phyloP scores from a whole-genome alignment of 2,329 filamentous ascomycete genomes.

The Ilyonectria mors-panacis region DNA sequence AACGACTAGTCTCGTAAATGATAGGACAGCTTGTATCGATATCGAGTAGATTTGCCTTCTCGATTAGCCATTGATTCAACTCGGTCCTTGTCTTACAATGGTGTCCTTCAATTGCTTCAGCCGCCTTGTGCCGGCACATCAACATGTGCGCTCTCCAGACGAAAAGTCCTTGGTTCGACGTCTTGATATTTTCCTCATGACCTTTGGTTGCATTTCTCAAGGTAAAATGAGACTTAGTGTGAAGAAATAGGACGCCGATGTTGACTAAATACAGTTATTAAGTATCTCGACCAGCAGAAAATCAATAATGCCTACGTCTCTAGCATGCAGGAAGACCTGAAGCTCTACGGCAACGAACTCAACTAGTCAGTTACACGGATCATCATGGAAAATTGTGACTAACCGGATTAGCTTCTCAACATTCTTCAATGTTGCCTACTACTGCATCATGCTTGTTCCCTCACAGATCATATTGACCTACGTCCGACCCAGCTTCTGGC shows the following conservation, averaged over 20 bases:
- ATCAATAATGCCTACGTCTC: slow-evolving; percentile 57
- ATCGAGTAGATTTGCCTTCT: background rate
- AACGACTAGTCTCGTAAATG: background rate
- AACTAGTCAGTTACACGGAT: slow-evolving; percentile 20
- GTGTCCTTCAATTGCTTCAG: slow-evolving; percentile 7
- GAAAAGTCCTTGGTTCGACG: slow-evolving; percentile 26
- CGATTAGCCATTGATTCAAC: background rate
- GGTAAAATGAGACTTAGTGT: background rate
- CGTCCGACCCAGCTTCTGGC: slow-evolving; percentile 56
- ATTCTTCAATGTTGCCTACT: slow-evolving; percentile 73
- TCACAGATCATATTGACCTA: slow-evolving; percentile 57
- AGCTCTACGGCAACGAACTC: slow-evolving; percentile 48
- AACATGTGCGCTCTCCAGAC: slow-evolving; percentile 15
- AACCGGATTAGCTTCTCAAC: slow-evolving; percentile 52
- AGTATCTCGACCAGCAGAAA: slow-evolving; percentile 54
- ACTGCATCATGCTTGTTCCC: slow-evolving; percentile 63
- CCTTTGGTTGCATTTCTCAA: slow-evolving; percentile 29
- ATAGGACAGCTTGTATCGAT: background rate
- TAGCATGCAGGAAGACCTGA: slow-evolving; percentile 56
- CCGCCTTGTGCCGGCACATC: background rate
- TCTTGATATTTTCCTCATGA: slow-evolving; percentile 29
- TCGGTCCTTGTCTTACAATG: background rate
- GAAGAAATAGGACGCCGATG: too few species aligned
- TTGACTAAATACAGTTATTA: slow-evolving; percentile 19
- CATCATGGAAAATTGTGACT: background rate